Conservation (phyloP, 345 rosid genomes). For the Pugionium cornutum region DNA sequence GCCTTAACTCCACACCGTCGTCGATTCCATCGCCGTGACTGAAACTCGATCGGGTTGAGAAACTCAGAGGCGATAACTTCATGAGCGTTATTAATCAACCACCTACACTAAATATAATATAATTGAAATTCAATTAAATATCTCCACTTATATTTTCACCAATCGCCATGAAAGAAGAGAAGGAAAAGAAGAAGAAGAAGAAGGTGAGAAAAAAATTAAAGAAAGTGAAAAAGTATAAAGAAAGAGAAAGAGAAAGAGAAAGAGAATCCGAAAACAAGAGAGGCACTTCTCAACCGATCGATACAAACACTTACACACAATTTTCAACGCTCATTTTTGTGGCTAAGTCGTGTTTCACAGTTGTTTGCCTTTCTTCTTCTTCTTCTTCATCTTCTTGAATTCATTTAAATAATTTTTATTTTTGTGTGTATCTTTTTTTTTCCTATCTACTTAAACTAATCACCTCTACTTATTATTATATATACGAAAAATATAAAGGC, state of each 20-base stretch:
- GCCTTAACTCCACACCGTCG: conserved; percentile 44
- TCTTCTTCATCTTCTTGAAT: conserved; percentile 6
- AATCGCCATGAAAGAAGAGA: conserved; percentile 31
- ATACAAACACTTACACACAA: conserved; percentile 41
- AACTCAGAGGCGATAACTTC: conserved; percentile 51
- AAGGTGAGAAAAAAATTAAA: conserved; percentile 18
- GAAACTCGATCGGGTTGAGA: conserved; percentile 54
- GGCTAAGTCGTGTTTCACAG: conserved; percentile 41
- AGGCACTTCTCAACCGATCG: conserved; percentile 69
- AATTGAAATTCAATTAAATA: background rate
- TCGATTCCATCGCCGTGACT: conserved; percentile 52
- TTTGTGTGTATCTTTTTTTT: background rate
- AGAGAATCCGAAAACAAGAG: conserved; percentile 42
- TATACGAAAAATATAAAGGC: conserved; percentile 7
- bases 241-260: conserved; percentile 8
- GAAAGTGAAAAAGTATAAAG: conserved; percentile 12
- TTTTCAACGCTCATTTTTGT: conserved; percentile 52
- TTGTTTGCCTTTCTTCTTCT: conserved; percentile 33
- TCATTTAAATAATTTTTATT: background rate
- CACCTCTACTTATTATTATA: conserved; percentile 14
- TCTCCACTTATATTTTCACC: background rate
- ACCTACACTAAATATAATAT: background rate
- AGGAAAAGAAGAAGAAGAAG: background rate
- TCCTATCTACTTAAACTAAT: conserved; percentile 44
- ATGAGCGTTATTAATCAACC: conserved; percentile 25